Percentiles rank a stretch among this genome's conserved stretches.
Conservation (phyloP, 163 green algal genomes). For the Chloromonas sp. region DNA sequence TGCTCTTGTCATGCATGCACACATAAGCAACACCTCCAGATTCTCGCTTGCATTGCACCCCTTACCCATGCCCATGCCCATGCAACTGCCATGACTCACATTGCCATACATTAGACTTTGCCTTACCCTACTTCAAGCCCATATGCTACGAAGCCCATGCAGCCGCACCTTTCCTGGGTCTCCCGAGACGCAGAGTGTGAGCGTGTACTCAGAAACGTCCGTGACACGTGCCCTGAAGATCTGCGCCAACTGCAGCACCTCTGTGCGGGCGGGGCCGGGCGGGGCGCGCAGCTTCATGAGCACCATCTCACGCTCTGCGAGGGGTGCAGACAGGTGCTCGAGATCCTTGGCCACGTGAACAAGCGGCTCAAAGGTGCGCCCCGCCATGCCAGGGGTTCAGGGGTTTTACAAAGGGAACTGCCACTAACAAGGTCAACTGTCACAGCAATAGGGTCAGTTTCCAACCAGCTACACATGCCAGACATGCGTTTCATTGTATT, state of each 20-base stretch:
- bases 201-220: slow-evolving; percentile 74
- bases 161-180: slow-evolving; percentile 87
- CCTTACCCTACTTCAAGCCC: too few relatives aligned
- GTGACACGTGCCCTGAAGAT: slow-evolving; percentile 90
- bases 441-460: too few relatives aligned
- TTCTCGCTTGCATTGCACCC: too few relatives aligned
- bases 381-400: not conserved
- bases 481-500: too few relatives aligned
- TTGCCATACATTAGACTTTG: too few relatives aligned
- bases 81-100: too few relatives aligned
- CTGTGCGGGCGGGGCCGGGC: slow-evolving; percentile 59
- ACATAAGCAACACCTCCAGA: too few relatives aligned
- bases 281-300: slow-evolving; percentile 83
- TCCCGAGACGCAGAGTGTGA: slow-evolving; percentile 79
- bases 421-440: not conserved
- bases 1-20: too few relatives aligned
- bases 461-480: too few relatives aligned
- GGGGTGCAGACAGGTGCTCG: not conserved
- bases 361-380: not conserved
- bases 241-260: slow-evolving; percentile 85
- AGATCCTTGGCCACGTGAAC: not conserved
- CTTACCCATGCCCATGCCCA: too few relatives aligned
- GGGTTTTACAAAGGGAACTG: not conserved
- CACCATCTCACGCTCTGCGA: slow-evolving; percentile 91
- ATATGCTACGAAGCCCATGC: too few relatives aligned